phyloP scores from a whole-genome alignment of 805 yeast genomes.

The Torulaspora indica region DNA sequence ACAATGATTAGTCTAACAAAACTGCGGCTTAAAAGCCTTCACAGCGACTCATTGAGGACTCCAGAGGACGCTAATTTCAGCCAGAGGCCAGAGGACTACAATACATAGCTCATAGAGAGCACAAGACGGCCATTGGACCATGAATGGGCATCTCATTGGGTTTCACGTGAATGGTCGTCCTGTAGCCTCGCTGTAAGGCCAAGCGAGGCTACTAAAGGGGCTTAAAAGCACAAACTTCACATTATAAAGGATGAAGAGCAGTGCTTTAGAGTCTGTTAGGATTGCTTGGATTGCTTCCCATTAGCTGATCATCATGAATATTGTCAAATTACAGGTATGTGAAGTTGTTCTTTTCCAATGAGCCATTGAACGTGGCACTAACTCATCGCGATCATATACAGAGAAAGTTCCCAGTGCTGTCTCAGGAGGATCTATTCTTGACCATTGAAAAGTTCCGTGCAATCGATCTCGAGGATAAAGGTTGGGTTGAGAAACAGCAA shows the following conservation, averaged over 20 bases:
- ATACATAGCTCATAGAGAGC: not conserved
- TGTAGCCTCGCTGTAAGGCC: conserved; percentile 1
- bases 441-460: conserved; percentile 82
- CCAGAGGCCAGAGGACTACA: not conserved
- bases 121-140: not conserved
- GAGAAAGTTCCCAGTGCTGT: conserved; percentile 80
- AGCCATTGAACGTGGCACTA: not conserved
- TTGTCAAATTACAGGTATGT: conserved; percentile 57
- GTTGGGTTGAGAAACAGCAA: conserved; percentile 89
- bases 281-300: no score
- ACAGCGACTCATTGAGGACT: conserved; percentile 1
- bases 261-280: not conserved
- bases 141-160: not conserved
- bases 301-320: conserved; percentile 48
- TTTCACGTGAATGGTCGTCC: conserved; percentile 2
- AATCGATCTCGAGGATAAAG: conserved; percentile 86
- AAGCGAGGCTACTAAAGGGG: conserved; percentile 6
- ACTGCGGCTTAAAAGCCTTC: conserved; percentile 1
- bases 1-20: not conserved
- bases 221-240: not conserved
- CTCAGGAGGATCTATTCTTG: conserved; percentile 80
- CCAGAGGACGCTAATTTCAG: not conserved
- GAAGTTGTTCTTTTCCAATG: not conserved
- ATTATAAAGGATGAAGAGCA: not conserved
- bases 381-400: conserved; percentile 24